These are phyloP conservation scores for Marvania coccoides DNA, from an alignment of 139 green algal species.

Conservation along the genomic window DNA sequence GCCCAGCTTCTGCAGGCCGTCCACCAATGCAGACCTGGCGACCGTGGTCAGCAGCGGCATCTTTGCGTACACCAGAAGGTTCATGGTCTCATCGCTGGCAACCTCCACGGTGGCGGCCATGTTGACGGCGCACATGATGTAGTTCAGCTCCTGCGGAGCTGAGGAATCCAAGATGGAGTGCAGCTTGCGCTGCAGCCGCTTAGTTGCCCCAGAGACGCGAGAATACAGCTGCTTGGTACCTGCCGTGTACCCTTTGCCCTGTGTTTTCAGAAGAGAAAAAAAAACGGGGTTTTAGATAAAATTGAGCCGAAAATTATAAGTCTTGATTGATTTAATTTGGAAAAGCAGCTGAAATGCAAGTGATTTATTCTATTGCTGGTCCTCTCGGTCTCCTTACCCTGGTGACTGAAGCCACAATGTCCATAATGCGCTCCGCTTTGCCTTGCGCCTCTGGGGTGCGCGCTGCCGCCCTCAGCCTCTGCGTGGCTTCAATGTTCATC, in stretches of 20 bases:
- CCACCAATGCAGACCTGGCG: constrained; percentile 37
- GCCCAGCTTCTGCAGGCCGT: constrained; percentile 51
- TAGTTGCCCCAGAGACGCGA: constrained; percentile 14
- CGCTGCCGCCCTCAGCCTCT: not conserved
- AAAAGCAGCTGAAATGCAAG: too few species aligned
- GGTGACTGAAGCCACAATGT: constrained; percentile 33
- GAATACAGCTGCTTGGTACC: constrained; percentile 28
- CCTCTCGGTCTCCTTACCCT: not conserved
- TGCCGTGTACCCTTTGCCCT: constrained; percentile 31
- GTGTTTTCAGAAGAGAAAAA: too few species aligned
- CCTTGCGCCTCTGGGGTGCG: constrained; percentile 39
- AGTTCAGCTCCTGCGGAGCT: constrained; percentile 37
- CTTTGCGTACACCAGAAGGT: constrained; percentile 20
- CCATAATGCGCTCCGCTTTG: constrained; percentile 34
- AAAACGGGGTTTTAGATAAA: too few species aligned
- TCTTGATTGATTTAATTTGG: too few species aligned
- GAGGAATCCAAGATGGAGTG: constrained; percentile 14
- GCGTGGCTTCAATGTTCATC: constrained; percentile 22
- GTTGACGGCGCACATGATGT: constrained; percentile 40
- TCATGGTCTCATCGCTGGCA: constrained; percentile 13
- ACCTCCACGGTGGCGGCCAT: constrained; percentile 35
- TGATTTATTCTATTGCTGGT: too few species aligned
- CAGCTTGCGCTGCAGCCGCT: constrained; percentile 13
- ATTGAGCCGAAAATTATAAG: too few species aligned
- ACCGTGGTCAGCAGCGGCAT: constrained; percentile 28